These are phyloP conservation scores for Huntiella bhutanensis DNA, from an alignment of 2,329 filamentous ascomycete genomes.

Conservation along the genomic window DNA sequence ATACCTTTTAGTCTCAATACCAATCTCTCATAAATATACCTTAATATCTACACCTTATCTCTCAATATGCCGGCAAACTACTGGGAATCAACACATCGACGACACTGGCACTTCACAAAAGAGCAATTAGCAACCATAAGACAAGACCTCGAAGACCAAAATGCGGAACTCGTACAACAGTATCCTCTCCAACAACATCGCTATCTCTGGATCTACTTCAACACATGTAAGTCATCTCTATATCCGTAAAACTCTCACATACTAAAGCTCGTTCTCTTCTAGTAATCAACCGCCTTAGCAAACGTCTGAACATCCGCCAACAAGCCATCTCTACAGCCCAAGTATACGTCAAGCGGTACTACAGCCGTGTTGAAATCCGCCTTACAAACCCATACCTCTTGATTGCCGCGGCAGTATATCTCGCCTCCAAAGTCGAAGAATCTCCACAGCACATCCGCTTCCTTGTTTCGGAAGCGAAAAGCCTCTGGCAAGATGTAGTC, in stretches of 20 bases:
- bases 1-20: background rate
- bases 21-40: no score
- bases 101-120: slow-evolving; percentile 78
- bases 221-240: slow-evolving; percentile 47
- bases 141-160: slow-evolving; percentile 56
- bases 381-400: slow-evolving; percentile 87
- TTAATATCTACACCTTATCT: background rate
- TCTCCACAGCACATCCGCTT: slow-evolving; percentile 89
- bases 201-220: slow-evolving; percentile 79
- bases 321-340: slow-evolving; percentile 89
- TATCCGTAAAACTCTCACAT: background rate
- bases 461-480: slow-evolving; percentile 68
- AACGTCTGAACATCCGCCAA: slow-evolving; percentile 68
- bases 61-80: slow-evolving; percentile 73
- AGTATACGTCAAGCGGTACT: slow-evolving; percentile 87
- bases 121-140: slow-evolving; percentile 60
- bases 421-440: slow-evolving; percentile 97
- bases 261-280: slow-evolving; percentile 6
- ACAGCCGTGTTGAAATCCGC: slow-evolving; percentile 74
- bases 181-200: slow-evolving; percentile 68
- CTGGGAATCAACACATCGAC: slow-evolving; percentile 85
- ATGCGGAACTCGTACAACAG: slow-evolving; percentile 53
- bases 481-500: slow-evolving; percentile 66
- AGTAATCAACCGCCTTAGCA: slow-evolving; percentile 70
- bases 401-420: slow-evolving; percentile 79